Conservation (phyloP, 2,329 filamentous ascomycete species). For the Fusarium equiseti region DNA sequence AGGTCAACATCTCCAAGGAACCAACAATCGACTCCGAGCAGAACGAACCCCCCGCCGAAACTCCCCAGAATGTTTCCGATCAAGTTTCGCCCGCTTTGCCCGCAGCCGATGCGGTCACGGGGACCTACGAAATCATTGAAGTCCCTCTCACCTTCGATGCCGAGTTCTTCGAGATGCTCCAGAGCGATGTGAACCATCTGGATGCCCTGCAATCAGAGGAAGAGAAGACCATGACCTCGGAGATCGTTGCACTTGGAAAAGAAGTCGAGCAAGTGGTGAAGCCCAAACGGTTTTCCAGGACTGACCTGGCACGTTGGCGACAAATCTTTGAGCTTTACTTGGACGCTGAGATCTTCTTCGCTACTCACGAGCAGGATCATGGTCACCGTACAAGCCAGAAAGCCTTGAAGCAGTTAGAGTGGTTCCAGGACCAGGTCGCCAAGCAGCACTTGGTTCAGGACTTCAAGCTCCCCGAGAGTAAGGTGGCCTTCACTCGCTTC, state of each 20-base stretch:
- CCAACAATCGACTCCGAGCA: neutral
- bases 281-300: constrained; percentile 71
- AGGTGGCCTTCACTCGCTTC: constrained; percentile 74
- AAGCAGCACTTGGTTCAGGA: constrained; percentile 68
- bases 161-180: constrained; percentile 83
- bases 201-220: constrained; percentile 76
- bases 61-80: neutral
- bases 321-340: constrained; percentile 85
- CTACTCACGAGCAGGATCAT: constrained; percentile 77
- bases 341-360: constrained; percentile 85
- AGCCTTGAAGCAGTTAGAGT: constrained; percentile 75
- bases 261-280: constrained; percentile 74
- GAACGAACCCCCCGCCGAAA: neutral
- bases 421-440: constrained; percentile 77
- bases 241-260: constrained; percentile 74
- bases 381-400: constrained; percentile 74
- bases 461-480: constrained; percentile 76
- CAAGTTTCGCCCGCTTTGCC: neutral
- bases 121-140: constrained; percentile 64
- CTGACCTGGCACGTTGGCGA: constrained; percentile 81
- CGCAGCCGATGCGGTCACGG: constrained; percentile 5
- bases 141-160: constrained; percentile 81
- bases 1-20: neutral
- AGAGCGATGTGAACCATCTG: constrained; percentile 76
- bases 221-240: constrained; percentile 69